Evolutionary conservation across 2,329 filamentous ascomycete genomes (phyloP), one percentile per base, ranked within the genome.

Genomic region (Bipolaris cookei): DNA sequence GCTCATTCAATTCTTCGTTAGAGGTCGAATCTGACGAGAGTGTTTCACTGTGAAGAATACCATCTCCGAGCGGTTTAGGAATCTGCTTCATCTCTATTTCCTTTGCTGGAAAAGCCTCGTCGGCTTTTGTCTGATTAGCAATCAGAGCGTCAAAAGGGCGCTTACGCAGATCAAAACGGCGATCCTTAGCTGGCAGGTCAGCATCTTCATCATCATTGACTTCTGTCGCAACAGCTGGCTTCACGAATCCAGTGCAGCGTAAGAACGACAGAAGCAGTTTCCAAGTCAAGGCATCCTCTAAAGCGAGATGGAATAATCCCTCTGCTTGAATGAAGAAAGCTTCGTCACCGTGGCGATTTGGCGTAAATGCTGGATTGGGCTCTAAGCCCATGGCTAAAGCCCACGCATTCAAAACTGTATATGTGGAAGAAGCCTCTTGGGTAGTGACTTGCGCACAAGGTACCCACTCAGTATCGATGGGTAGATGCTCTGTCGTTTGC

Each of bases 321-420:
- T 57, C 45, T 7, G 56, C 53, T 8, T 35, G 50, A 14, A 50
- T 51, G 23, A 59, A 57, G 14, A 59, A 60, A 6, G 34, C 47
- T 11, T 46, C 49, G 16, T 55, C 7, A 18, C 11, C 32, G 16
- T 46, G 25, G 10, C 14, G 8, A 18, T 7, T 43, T 13, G 45
- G 23, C 18, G 28, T 38, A 23, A 64, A 67, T 6, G 30, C 20
- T 4, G 54, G 25, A 8, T 64, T 56, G 1, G 49, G 39, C 16
- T 45, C 43, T 5, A 68, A 49, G 2, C 62, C 65, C 61, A 70
- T 50, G 3, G 61, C 65, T 8, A 68, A 30, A 7, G 61, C 49
- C 64, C 65, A 70, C 1, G 58, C 66, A 25, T 59, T 67, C 23
- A 67, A n/a, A 6, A 67, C 48, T 1, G 51, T 51, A 16, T 48